Percentiles rank a stretch among this genome's conserved stretches.
These are phyloP conservation scores for Aureobasidium zeae DNA, from an alignment of 2,329 filamentous ascomycete species.

Conservation along the genomic window DNA sequence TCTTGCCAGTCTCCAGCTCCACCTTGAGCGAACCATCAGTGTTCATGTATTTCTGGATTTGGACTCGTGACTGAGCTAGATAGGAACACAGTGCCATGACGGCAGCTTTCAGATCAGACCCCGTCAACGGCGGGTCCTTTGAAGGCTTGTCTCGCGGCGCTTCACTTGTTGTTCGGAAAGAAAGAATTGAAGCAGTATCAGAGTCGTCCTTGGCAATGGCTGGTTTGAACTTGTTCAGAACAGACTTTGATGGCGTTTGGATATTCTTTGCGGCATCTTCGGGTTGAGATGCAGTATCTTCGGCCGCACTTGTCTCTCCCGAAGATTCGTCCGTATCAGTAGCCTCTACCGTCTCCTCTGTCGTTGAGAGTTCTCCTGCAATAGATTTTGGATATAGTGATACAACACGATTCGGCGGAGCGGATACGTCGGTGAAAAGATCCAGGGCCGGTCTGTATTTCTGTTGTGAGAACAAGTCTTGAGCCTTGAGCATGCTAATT, in stretches of 20 bases:
- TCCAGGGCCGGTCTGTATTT: slow-evolving; percentile 83
- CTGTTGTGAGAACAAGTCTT: slow-evolving; percentile 68
- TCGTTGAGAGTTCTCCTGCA: slow-evolving; percentile 66
- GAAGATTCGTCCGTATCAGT: slow-evolving; percentile 37
- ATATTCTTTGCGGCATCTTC: slow-evolving; percentile 23
- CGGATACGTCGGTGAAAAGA: slow-evolving; percentile 80
- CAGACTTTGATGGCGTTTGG: slow-evolving; percentile 30
- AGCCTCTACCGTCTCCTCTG: slow-evolving; percentile 42
- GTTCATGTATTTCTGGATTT: slow-evolving; percentile 52
- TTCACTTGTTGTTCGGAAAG: slow-evolving; percentile 49
- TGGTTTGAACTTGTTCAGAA: slow-evolving; percentile 41
- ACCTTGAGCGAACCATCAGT: slow-evolving; percentile 49
- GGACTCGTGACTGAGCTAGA: slow-evolving; percentile 69
- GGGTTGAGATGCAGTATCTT: slow-evolving; percentile 20
- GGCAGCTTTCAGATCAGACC: slow-evolving; percentile 74
- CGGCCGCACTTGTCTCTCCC: slow-evolving; percentile 31
- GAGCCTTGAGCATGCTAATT: slow-evolving; percentile 86
- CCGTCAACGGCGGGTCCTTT: slow-evolving; percentile 54
- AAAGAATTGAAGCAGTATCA: slow-evolving; percentile 50
- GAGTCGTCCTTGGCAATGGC: slow-evolving; percentile 36
- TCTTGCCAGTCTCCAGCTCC: slow-evolving; percentile 24
- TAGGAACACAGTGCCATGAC: slow-evolving; percentile 79
- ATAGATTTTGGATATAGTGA: slow-evolving; percentile 74
- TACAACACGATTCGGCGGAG: slow-evolving; percentile 81
- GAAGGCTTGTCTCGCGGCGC: slow-evolving; percentile 40